These are phyloP conservation scores for Exobasidium rhododendri DNA, from an alignment of 1,284 basidiomycete genomes.

Conservation along the genomic window DNA sequence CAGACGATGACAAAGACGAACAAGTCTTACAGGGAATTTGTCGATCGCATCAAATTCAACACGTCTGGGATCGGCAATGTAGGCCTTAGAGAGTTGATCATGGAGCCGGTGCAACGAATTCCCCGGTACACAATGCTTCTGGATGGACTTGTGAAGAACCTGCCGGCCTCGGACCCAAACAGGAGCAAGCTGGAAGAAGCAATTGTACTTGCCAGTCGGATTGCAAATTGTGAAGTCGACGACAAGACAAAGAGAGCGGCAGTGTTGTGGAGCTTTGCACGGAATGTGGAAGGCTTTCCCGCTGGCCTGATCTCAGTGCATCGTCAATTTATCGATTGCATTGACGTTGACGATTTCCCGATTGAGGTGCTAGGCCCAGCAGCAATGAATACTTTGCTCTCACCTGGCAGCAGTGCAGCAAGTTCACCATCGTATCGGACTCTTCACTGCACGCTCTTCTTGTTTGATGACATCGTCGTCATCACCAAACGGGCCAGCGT, in stretches of 20 bases:
- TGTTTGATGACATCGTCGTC: constrained; percentile 92
- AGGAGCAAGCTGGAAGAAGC: constrained; percentile 72
- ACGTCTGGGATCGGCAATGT: constrained; percentile 71
- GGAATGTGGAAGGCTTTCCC: constrained; percentile 86
- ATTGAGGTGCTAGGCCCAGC: constrained; percentile 58
- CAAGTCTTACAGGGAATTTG: constrained; percentile 71
- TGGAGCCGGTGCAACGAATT: constrained; percentile 99
- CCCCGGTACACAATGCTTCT: constrained; percentile 92
- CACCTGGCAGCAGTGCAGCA: constrained; percentile 88
- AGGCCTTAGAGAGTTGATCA: constrained; percentile 83
- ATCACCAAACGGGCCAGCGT: constrained; percentile 80
- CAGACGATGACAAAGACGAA: constrained; percentile 76
- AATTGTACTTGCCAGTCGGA: constrained; percentile 79
- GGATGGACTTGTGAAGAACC: constrained; percentile 58
- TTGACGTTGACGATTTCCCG: constrained; percentile 82
- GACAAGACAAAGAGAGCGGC: constrained; percentile 84
- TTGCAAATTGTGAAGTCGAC: constrained; percentile 87
- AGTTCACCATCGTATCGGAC: constrained; percentile 66
- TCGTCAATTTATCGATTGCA: constrained; percentile 82
- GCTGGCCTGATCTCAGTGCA: constrained; percentile 62
- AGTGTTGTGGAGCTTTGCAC: constrained; percentile 78
- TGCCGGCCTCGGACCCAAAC: constrained; percentile 33
- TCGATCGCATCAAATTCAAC: constrained; percentile 86
- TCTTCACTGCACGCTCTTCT: constrained; percentile 80
- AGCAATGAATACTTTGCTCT: constrained; percentile 80